Conservation (phyloP, 1,139 yeast species). For the Lodderomyces theae region DNA sequence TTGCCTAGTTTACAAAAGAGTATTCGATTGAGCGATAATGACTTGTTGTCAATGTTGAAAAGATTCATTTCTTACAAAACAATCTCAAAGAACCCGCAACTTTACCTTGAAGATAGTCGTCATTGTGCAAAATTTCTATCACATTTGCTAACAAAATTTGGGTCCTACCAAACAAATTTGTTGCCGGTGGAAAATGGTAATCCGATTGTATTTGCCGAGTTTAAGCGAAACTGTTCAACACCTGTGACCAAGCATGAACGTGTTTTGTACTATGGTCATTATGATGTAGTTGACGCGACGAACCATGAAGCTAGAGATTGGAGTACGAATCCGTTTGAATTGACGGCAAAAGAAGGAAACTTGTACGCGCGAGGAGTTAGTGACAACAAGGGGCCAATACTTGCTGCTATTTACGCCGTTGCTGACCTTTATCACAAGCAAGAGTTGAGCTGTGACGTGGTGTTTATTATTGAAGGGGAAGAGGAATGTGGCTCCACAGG, state of each 20-base stretch:
- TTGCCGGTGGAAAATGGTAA: constrained; percentile 74
- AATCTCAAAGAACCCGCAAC: constrained; percentile 67
- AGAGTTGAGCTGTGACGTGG: constrained; percentile 66
- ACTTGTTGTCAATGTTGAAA: constrained; percentile 59
- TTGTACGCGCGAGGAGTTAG: constrained; percentile 90
- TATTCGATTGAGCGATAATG: constrained; percentile 43
- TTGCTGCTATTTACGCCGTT: constrained; percentile 88
- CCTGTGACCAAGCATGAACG: constrained; percentile 22
- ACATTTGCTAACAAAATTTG: constrained; percentile 61
- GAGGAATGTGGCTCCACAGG: constrained; percentile 94
- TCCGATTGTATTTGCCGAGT: constrained; percentile 79
- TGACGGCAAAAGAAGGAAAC: constrained; percentile 80
- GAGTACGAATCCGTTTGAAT: constrained; percentile 74
- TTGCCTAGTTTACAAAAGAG: constrained; percentile 3
- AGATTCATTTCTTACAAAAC: constrained; percentile 70
- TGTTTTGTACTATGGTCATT: constrained; percentile 90
- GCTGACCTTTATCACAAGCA: constrained; percentile 61
- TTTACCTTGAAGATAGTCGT: constrained; percentile 74
- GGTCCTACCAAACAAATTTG: constrained; percentile 66
- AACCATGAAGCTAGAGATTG: constrained; percentile 51
- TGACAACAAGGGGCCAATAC: constrained; percentile 90
- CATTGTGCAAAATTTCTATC: constrained; percentile 79
- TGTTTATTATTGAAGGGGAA: constrained; percentile 88
- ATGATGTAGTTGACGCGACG: constrained; percentile 77
- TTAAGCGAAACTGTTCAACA: constrained; percentile 40